A percentile compares a stretch with the other conserved stretches of the same genome.
phyloP scores from a whole-genome alignment of 2,329 filamentous ascomycete genomes.

The Kalaharituber pfeilii region DNA sequence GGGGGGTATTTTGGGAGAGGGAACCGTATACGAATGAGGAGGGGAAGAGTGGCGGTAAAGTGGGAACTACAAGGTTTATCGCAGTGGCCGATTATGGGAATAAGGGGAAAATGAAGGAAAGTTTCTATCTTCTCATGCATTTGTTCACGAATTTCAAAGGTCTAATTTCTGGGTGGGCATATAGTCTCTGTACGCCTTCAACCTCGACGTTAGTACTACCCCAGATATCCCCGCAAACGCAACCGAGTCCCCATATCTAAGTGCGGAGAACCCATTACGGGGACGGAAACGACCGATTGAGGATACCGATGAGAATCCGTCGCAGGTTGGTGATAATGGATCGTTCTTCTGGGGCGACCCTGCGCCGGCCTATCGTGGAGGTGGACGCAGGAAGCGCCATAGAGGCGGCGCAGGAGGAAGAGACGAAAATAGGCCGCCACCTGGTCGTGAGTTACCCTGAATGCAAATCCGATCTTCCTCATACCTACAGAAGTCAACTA shows the following conservation, averaged over 20 bases:
- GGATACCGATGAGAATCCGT: neutral
- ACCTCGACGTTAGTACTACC: conserved; percentile 30
- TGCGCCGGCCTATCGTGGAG: conserved; percentile 26
- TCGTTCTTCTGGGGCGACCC: conserved; percentile 33
- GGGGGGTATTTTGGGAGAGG: conserved; percentile 61
- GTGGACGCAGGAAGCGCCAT: conserved; percentile 31
- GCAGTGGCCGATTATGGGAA: conserved; percentile 70
- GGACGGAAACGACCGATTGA: conserved; percentile 33
- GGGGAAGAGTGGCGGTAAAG: conserved; percentile 28
- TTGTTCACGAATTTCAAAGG: neutral
- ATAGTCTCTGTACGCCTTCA: conserved; percentile 42
- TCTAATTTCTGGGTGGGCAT: neutral
- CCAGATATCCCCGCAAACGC: conserved; percentile 48
- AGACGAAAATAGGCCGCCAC: neutral
- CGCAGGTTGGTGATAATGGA: conserved; percentile 21
- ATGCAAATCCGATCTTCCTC: conserved; percentile 40
- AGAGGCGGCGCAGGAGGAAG: conserved; percentile 20
- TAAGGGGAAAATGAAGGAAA: conserved; percentile 54
- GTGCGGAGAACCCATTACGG: conserved; percentile 29
- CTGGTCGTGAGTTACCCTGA: conserved; percentile 22
- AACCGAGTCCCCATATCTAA: conserved; percentile 57
- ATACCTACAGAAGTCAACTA: too few species aligned
- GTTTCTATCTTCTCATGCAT: conserved; percentile 26
- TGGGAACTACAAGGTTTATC: conserved; percentile 67
- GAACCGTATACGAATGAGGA: conserved; percentile 45